Base-by-base conservation (phyloP, 2,329 filamentous ascomycete species). In the Cercospora citrullina region DNA sequence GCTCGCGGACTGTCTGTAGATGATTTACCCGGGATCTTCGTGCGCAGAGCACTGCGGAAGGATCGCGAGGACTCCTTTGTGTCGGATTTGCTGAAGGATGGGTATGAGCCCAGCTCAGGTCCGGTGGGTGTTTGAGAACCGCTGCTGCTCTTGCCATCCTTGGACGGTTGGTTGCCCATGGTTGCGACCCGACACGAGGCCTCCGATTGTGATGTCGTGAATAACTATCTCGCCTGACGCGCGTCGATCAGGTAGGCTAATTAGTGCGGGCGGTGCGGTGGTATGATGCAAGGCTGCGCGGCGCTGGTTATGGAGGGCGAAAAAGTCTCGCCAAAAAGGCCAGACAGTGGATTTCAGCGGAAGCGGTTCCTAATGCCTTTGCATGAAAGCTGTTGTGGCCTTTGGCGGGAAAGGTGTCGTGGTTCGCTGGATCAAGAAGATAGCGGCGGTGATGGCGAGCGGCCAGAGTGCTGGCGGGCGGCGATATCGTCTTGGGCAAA, bases 31-130 rank as follows among this genome's bases (percentile, higher is more conserved):
- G 91, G 93, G 68, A 97, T 97, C 82, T 97, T 97, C 70, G 93
- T 96, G 69, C 92, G 87, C 73, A 98, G 87, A 8, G 87, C 87
- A 45, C 89, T 90, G 73, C 92, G 89, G 79, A 97, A 89, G 4
- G 94, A 97, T 72, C 93, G 91, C 33, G 91, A 88, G 6, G 93
- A 97, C 72, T 97, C 94, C 79, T 94, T 94, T 30, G 94, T 98
- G 78, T 98, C 94, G 66, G 93, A 93, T 78, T 91, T 91, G 81
- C 90, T 91, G 79, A 98, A 94, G 30, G 94, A 97, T 30, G 94
- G 94, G 80, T 95, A 96, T 31, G 92, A 91, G 79, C 93, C 90
- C 68, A 97, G 83, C 69, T 87, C 84, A 42, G 91, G 88, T 71
- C 81, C 83, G 68, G 80, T 82, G 48, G 83, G 83, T 66, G 81